Evolutionary conservation across 441 rosid species (phyloP), one percentile per base, ranked within the genome.

Genomic region (Breynia disticha): DNA sequence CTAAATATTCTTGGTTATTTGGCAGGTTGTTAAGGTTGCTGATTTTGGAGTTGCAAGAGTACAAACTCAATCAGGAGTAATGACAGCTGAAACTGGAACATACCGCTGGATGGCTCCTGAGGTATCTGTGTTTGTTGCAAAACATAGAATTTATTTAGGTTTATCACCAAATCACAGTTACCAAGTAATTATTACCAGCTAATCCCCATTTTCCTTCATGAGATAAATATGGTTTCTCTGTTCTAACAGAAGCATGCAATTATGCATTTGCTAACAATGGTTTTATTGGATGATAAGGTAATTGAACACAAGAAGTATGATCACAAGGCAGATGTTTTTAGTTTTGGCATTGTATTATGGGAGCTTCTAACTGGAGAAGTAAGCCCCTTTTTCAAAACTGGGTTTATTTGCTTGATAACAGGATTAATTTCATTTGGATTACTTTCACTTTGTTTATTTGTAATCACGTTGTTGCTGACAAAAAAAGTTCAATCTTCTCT

Each of bases 311-410:
- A 76, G 58, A 91, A 86, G 16, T 89, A 93, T 58, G 87, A 89
- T 73, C 78, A 86, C 66, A 93, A 74, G 76, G 96, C 90, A 51
- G 99, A 89, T 73, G 76, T 84, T 52, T 93, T 89, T 70, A 93
- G 97, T 70, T 93, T 86, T 63, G 97, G 86, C 24, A 80, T 89
- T 48, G 86, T 79, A 37, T 43, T 87, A 17, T 93, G 97, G 96
- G 97, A 93, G 73, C 86, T 93, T 66, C 77, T 89, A 68, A 83
- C 96, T 1, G 95, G 96, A 54, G 95, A 93, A 63, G 99, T 81
- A 75, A 71, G 88, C 47, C 11, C 15, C 43, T 14, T 10, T 4
- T 39, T 14, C 43, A 9, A 2, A 39, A 14, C 15, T 9, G 15
- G 15, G 1, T 39, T 3, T 39, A 4, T 14, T 39, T 13, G 11